A percentile compares a stretch with the other conserved stretches of the same genome.
These are phyloP conservation scores for Tagetes patula DNA, from an alignment of 129 eudicot genomes.

Conservation along the genomic window DNA sequence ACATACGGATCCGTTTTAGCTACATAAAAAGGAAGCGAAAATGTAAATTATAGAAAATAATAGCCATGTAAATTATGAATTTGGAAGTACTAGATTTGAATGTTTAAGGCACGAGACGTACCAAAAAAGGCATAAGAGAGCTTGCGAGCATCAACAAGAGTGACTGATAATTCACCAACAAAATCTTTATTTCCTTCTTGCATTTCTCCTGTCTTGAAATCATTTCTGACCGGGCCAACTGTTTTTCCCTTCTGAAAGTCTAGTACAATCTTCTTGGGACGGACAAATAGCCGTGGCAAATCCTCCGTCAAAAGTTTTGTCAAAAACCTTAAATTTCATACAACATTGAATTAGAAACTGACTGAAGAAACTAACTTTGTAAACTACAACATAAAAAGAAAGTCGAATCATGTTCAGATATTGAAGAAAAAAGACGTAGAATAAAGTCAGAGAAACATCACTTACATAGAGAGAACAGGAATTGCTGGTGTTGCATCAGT, in stretches of 20 bases:
- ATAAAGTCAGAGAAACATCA: constrained; percentile 15
- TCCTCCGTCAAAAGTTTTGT: constrained; percentile 94
- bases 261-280: constrained; percentile 90
- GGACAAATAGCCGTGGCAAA: constrained; percentile 91
- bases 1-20: constrained; percentile 98
- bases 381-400: neutral
- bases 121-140: constrained; percentile 71
- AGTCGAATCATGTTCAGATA: too few relatives aligned
- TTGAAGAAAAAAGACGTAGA: too few relatives aligned
- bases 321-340: constrained; percentile 65
- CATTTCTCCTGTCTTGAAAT: constrained; percentile 67
- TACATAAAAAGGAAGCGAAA: constrained; percentile 27
- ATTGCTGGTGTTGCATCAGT: constrained; percentile 58
- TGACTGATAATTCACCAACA: constrained; percentile 91
- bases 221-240: constrained; percentile 72
- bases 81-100: neutral
- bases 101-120: constrained; percentile 23
- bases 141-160: constrained; percentile 96
- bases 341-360: neutral
- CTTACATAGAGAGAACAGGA: constrained; percentile 96
- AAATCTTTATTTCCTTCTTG: constrained; percentile 87
- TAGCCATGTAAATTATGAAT: neutral
- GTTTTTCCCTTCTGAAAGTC: constrained; percentile 91
- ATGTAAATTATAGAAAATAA: constrained; percentile 10
- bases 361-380: neutral